Conservation (phyloP, 2,329 filamentous ascomycete species). For the Phialophora verrucosa region DNA sequence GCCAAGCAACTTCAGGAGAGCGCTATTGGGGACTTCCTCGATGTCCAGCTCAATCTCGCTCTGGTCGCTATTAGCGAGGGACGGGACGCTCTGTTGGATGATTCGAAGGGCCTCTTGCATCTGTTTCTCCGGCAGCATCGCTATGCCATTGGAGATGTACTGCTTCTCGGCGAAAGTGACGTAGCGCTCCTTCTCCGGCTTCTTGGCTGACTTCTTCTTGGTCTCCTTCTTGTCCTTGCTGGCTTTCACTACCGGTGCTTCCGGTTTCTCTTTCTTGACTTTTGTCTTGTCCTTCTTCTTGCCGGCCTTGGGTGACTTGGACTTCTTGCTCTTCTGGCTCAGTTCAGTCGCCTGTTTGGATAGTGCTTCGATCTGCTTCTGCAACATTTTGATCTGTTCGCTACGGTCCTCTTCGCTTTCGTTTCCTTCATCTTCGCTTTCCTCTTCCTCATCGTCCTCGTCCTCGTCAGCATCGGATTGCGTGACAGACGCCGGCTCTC, state of each 20-base stretch:
- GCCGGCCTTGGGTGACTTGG: constrained; percentile 58
- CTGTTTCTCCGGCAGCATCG: constrained; percentile 76
- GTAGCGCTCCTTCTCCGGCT: constrained; percentile 64
- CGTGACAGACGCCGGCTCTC: constrained; percentile 69
- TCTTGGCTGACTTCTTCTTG: constrained; percentile 52
- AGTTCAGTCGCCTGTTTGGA: constrained; percentile 67
- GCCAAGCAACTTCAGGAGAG: constrained; percentile 52
- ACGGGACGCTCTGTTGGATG: constrained; percentile 81
- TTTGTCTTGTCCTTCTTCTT: constrained; percentile 48
- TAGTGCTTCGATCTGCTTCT: constrained; percentile 75
- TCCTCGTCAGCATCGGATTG: constrained; percentile 69
- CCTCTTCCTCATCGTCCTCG: constrained; percentile 74
- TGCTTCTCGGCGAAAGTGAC: constrained; percentile 84
- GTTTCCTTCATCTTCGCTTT: constrained; percentile 70
- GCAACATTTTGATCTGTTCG: constrained; percentile 67
- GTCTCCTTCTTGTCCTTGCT: constrained; percentile 54
- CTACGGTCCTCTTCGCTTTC: constrained; percentile 63
- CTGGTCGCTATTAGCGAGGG: constrained; percentile 64
- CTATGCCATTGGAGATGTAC: constrained; percentile 84
- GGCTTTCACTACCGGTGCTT: constrained; percentile 39
- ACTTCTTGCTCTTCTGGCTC: constrained; percentile 63
- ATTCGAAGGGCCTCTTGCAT: constrained; percentile 83
- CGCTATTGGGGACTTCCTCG: constrained; percentile 56
- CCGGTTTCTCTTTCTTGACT: constrained; percentile 54
- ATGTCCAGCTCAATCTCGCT: constrained; percentile 57